Base-by-base conservation (phyloP, 2,329 filamentous ascomycete genomes). In the Aspergillus brasiliensis region DNA sequence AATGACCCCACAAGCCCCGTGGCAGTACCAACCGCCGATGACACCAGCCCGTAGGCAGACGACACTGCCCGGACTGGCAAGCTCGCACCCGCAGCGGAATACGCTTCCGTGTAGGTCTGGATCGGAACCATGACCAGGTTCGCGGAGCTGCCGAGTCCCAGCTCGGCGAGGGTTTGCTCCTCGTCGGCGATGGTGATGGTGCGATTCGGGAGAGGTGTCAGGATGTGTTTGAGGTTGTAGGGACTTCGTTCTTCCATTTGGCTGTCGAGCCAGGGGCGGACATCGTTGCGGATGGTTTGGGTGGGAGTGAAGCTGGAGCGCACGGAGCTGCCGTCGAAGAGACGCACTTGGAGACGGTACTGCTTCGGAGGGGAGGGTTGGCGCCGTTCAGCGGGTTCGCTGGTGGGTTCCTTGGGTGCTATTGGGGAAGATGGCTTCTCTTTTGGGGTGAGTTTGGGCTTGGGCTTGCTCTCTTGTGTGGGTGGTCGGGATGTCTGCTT, bases 251-350 rank as follows among this genome's bases (percentile, higher is more conserved):
- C 84, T 10, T 75, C 79, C 62, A 86, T 81, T 37, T 84, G 81
- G 58, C 83, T 79, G 57, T 94, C 90, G 7, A 98, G 84, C 91
- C 92, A 97, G 6, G 81, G 77, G 7, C 94, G 85, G 1, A 98
- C 88, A 46, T 91, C 85, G 6, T 75, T 79, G 6, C 80, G 75
- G 3, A 97, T 81, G 0, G 84, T 90, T 6, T 84, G 81, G 2
- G 79, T 78, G 21, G 87, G 85, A 10, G 86, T 80, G 73, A 97
- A 96, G 17, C 84, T 86, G 3, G 83, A 84, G 42, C 92, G 87
- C 17, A 97, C 84, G 1, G 88, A 92, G 10, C 88, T 88, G 8
- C 94, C 94, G 71, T 97, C 92, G 58, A 96, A 90, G 0, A 97
- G 81, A 7, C 93, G 86, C 17, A 97, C 85, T 69, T 95, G 91